Conservation (phyloP, 202 grass and related monocot species). For the Saccharum hybrid region DNA sequence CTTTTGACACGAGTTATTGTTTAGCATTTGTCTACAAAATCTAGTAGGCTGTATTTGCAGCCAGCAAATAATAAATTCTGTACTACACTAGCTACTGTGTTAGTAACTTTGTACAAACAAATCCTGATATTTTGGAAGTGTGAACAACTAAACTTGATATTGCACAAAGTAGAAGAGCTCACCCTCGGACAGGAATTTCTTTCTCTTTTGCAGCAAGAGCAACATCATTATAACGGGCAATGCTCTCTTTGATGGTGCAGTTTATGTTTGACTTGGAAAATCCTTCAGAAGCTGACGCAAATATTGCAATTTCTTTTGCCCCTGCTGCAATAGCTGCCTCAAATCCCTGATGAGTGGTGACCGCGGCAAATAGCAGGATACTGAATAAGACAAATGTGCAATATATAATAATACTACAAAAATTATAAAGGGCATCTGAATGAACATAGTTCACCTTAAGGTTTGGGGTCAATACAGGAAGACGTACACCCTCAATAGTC, state of each 20-base stretch:
- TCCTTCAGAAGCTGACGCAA: slow-evolving; percentile 87
- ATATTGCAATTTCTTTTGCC: slow-evolving; percentile 87
- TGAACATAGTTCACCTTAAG: slow-evolving; percentile 61
- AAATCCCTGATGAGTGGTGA: slow-evolving; percentile 72
- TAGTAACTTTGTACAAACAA: neutral
- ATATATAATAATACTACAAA: slow-evolving; percentile 16
- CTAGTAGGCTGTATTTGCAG: neutral
- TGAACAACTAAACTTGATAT: neutral
- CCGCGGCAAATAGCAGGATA: slow-evolving; percentile 10
- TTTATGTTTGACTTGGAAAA: slow-evolving; percentile 99
- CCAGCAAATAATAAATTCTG: slow-evolving; percentile 1
- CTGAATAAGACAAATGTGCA: slow-evolving; percentile 6
- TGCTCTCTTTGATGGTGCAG: slow-evolving; percentile 81
- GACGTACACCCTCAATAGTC: slow-evolving; percentile 54
- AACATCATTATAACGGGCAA: slow-evolving; percentile 77
- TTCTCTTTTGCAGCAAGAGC: slow-evolving; percentile 62
- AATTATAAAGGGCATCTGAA: slow-evolving; percentile 15
- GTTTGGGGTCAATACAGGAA: slow-evolving; percentile 94
- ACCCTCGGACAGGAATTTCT: slow-evolving; percentile 80
- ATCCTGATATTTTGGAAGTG: neutral
- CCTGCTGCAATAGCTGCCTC: slow-evolving; percentile 77
- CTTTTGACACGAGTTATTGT: neutral
- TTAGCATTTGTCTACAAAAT: neutral
- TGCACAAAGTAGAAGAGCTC: slow-evolving; percentile 31
- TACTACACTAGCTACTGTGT: neutral